Percentiles rank a stretch among this genome's conserved stretches.
phyloP scores from a whole-genome alignment of 345 rosid species.

The Salix udensis region DNA sequence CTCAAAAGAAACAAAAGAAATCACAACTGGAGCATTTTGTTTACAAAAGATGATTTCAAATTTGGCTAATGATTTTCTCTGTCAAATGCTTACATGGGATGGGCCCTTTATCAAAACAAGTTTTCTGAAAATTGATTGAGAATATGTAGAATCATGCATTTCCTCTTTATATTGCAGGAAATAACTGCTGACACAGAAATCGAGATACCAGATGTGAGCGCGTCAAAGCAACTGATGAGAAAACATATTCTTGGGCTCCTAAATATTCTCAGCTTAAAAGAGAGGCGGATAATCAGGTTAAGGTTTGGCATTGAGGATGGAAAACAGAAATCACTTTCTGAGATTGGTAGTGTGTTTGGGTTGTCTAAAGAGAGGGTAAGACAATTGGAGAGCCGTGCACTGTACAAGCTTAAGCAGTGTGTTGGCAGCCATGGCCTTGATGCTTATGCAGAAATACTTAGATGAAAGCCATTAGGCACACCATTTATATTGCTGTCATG shows the following conservation, averaged over 20 bases:
- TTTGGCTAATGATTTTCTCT: not conserved
- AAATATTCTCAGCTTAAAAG: conserved; percentile 51
- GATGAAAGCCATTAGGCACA: conserved; percentile 22
- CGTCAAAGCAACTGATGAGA: conserved; percentile 64
- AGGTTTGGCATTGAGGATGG: conserved; percentile 74
- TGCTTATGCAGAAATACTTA: conserved; percentile 59
- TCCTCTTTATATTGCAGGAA: conserved; percentile 42
- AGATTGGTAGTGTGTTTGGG: conserved; percentile 57
- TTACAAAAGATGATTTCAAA: not conserved
- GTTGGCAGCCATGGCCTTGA: conserved; percentile 48
- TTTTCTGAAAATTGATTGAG: not conserved
- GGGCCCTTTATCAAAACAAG: not conserved
- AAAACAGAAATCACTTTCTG: conserved; percentile 54
- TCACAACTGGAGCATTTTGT: not conserved
- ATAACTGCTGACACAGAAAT: conserved; percentile 61
- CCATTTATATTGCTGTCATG: not conserved
- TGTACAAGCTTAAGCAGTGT: conserved; percentile 68
- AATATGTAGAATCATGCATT: not conserved
- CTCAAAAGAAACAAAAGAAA: not conserved
- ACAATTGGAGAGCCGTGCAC: conserved; percentile 70
- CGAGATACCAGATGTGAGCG: conserved; percentile 57
- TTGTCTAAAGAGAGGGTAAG: conserved; percentile 73
- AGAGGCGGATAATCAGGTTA: conserved; percentile 69
- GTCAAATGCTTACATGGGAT: not conserved
- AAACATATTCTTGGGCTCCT: conserved; percentile 60